These are phyloP conservation scores for Peniophora sp. DNA, from an alignment of 1,284 basidiomycete species.

Conservation along the genomic window DNA sequence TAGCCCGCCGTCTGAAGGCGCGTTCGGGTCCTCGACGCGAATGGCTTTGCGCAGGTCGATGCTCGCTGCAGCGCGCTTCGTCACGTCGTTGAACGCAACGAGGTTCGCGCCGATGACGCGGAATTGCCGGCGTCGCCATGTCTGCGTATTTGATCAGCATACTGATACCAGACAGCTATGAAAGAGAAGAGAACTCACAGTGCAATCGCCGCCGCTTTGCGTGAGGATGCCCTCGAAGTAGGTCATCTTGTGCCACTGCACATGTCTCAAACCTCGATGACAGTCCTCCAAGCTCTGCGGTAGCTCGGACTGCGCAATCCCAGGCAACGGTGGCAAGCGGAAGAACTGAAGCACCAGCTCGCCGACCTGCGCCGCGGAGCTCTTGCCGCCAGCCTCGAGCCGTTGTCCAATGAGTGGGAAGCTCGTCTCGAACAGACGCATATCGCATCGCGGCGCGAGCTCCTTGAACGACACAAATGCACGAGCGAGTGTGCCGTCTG, in stretches of 20 bases:
- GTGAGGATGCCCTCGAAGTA: slow-evolving; percentile 92
- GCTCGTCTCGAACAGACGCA: slow-evolving; percentile 74
- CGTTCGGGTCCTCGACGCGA: slow-evolving; percentile 70
- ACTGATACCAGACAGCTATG: slow-evolving; percentile 9
- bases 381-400: slow-evolving; percentile 45
- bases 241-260: slow-evolving; percentile 87
- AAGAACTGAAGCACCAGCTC: slow-evolving; percentile 86
- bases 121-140: slow-evolving; percentile 83
- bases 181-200: slow-evolving; percentile 40
- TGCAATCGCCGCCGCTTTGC: slow-evolving; percentile 93
- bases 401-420: slow-evolving; percentile 80
- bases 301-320: slow-evolving; percentile 68
- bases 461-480: slow-evolving; percentile 85
- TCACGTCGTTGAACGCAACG: slow-evolving; percentile 91
- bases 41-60: slow-evolving; percentile 87
- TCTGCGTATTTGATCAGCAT: slow-evolving; percentile 33
- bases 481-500: slow-evolving; percentile 73
- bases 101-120: slow-evolving; percentile 83
- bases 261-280: slow-evolving; percentile 78
- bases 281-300: slow-evolving; percentile 93
- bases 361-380: slow-evolving; percentile 58
- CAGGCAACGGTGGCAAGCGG: slow-evolving; percentile 81
- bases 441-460: slow-evolving; percentile 73
- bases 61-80: slow-evolving; percentile 82
- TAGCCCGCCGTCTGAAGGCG: slow-evolving; percentile 34